Evolutionary conservation across 2,329 filamentous ascomycete genomes (phyloP), one percentile per base, ranked within the genome.

Genomic region (Fusarium sp.): DNA sequence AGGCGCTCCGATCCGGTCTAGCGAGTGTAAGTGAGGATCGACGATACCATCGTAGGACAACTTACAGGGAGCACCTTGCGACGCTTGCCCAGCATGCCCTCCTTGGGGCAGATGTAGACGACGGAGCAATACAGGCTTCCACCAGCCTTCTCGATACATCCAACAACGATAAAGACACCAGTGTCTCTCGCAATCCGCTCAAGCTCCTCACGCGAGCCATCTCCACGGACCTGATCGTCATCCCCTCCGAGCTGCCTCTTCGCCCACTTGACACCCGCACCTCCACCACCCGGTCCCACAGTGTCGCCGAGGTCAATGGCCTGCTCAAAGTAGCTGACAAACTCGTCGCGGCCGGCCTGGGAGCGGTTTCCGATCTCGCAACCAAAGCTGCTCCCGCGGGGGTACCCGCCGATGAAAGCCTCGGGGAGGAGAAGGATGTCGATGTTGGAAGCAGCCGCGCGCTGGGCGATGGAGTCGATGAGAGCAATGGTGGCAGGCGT

Each of bases 351-450:
- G 6, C 95, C 95, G 58, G 87, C 85, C 4, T 88, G 85, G 0
- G 89, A 88, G 40, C 95, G 91, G 18, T 88, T 86, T 5, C 95
- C 95, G 7, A 98, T 87, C 2, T 89, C 88, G 56, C 91, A 91
- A 6, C 95, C 95, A 79, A 98, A 98, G 60, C 86, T 86, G 71
- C 92, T 92, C 20, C 93, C 95, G 13, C 95, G 92, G 20, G 96
- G 96, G 80, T 98, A 98, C 2, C 95, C 96, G 56, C 96, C 96
- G 2, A 98, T 88, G 80, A 95, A 98, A 25, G 95, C 95, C 85
- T 98, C 95, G 0, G 96, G 96, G 70, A 98, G 95, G 62, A 98
- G 90, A 31, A 98, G 87, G 59, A 98, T 87, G 81, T 97, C 87
- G 42, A 90, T 84, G 4, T 79, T 76, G 65, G 84, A 79, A 1